Percentiles rank a stretch among this genome's conserved stretches.
Conservation (phyloP, 768 basidiomycete genomes). For the Hericium alpestre region DNA sequence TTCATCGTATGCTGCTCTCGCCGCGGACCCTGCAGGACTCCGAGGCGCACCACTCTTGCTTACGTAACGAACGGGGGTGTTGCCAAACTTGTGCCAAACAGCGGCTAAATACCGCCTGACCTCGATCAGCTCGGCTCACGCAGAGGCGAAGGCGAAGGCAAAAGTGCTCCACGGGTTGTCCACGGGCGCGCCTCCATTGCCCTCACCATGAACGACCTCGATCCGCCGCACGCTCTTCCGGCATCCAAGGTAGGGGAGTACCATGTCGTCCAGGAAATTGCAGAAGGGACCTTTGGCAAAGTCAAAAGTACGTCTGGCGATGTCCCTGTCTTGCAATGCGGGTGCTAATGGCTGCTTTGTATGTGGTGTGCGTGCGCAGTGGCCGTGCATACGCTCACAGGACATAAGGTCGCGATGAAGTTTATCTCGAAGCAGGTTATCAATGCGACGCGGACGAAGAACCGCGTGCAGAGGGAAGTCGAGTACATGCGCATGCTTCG, state of each 20-base stretch:
- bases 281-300: constrained; percentile 96
- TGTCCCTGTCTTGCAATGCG: not conserved
- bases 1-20: no score
- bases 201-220: constrained; percentile 17
- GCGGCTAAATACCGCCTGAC: not conserved
- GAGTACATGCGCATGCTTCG: constrained; percentile 91
- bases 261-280: constrained; percentile 76
- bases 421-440: constrained; percentile 93
- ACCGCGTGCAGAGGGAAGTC: constrained; percentile 87
- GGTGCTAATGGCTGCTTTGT: constrained; percentile 6
- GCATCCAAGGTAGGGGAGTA: constrained; percentile 85
- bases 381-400: constrained; percentile 88
- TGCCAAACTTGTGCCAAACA: not conserved
- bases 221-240: constrained; percentile 27
- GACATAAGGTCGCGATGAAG: constrained; percentile 96
- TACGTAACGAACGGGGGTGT: constrained; percentile 3
- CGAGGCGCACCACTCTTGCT: not conserved
- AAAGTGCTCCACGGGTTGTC: not conserved
- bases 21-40: not conserved
- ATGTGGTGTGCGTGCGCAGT: constrained; percentile 76
- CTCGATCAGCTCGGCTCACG: not conserved
- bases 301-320: constrained; percentile 76
- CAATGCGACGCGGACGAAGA: constrained; percentile 82
- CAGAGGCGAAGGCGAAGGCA: not conserved
- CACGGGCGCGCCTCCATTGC: not conserved